These are phyloP conservation scores for Centaurea solstitialis DNA, from an alignment of 129 eudicot genomes.

Conservation along the genomic window DNA sequence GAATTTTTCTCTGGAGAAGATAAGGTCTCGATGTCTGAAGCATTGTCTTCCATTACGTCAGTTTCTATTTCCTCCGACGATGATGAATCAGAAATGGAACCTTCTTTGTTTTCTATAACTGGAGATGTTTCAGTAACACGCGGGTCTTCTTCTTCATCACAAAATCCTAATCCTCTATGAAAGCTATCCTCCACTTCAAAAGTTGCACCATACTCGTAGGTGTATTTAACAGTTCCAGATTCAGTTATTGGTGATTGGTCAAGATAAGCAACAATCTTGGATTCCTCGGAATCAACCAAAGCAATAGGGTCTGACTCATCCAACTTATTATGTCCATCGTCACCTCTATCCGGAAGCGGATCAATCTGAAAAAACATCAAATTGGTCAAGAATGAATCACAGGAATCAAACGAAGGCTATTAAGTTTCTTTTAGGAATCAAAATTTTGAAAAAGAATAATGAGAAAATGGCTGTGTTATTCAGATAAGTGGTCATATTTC, in stretches of 20 bases:
- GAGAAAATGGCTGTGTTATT: not conserved
- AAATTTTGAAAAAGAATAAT: not conserved
- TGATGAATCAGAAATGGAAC: conserved; percentile 41
- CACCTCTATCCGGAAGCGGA: conserved; percentile 29
- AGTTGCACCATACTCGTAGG: conserved; percentile 46
- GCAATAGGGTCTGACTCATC: conserved; percentile 46
- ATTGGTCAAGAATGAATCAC: not conserved
- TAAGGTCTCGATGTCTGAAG: conserved; percentile 18
- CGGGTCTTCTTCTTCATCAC: conserved; percentile 41
- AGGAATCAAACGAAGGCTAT: not conserved
- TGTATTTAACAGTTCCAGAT: conserved; percentile 36
- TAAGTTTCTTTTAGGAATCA: not conserved
- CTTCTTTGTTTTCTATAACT: conserved; percentile 38
- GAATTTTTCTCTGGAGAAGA: conserved; percentile 51
- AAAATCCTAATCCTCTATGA: conserved; percentile 82
- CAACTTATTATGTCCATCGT: conserved; percentile 30
- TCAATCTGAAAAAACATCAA: conserved; percentile 45
- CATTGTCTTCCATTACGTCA: conserved; percentile 31
- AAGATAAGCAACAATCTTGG: conserved; percentile 44
- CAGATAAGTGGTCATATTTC: not conserved
- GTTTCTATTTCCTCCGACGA: conserved; percentile 59
- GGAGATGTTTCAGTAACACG: conserved; percentile 17
- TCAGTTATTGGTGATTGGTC: conserved; percentile 52
- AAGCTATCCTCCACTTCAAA: conserved; percentile 54
- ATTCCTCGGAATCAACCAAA: conserved; percentile 48